Conservation (phyloP, 352 stramenopile genomes). For the Peronospora belbahrii region DNA sequence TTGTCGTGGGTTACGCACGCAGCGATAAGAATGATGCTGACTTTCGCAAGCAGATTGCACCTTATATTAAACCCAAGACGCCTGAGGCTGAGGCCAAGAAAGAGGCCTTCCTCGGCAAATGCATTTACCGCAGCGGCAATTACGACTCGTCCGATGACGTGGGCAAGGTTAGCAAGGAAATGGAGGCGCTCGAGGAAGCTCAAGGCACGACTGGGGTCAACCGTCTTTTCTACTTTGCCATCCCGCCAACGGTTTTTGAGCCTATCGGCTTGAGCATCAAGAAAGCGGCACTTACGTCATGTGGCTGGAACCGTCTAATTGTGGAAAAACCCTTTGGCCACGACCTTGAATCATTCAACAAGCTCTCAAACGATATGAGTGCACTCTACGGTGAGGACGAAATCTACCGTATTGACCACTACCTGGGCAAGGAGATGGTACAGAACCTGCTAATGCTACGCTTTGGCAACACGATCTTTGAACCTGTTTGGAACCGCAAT, state of each 20-base stretch:
- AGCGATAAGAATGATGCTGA: constrained; percentile 72
- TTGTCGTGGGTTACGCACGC: constrained; percentile 84
- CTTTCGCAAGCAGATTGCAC: constrained; percentile 73
- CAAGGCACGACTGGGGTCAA: constrained; percentile 53
- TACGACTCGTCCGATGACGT: constrained; percentile 85
- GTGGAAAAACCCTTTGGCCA: constrained; percentile 98
- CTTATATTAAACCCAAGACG: constrained; percentile 52
- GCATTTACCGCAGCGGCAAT: constrained; percentile 65
- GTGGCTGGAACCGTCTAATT: constrained; percentile 94
- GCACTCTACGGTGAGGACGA: constrained; percentile 80
- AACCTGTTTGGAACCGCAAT: constrained; percentile 95
- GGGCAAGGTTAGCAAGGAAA: constrained; percentile 58
- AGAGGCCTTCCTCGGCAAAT: constrained; percentile 67
- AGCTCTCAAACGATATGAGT: constrained; percentile 85
- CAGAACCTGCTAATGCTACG: constrained; percentile 95
- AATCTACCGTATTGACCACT: constrained; percentile 97
- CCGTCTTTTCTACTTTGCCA: constrained; percentile 95
- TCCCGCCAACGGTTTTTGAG: constrained; percentile 94
- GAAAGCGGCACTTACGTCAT: constrained; percentile 74
- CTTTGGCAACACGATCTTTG: constrained; percentile 96
- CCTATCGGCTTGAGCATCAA: constrained; percentile 91
- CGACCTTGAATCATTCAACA: constrained; percentile 89
- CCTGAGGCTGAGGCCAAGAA: constrained; percentile 46
- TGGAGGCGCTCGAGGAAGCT: constrained; percentile 51
- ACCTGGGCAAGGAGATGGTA: constrained; percentile 97